Evolutionary conservation across 2,329 filamentous ascomycete species (phyloP).

Genomic region (Rasamsonia emersonii): DNA sequence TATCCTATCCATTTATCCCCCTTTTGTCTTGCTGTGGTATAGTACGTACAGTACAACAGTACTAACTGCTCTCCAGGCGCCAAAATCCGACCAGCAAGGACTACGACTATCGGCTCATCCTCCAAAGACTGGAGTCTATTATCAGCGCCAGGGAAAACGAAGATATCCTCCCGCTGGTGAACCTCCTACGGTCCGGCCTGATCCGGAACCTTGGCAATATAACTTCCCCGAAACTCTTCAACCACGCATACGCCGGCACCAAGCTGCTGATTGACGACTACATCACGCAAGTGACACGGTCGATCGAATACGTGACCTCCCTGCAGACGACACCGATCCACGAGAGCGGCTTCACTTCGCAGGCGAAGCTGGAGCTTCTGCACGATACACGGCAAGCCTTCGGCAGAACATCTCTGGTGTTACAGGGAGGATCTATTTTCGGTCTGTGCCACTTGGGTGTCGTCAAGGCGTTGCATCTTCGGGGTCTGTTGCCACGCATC

Average conservation of each 20-base stretch:
- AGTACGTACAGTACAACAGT: no score
- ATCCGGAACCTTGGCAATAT: constrained; percentile 89
- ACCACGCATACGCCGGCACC: constrained; percentile 76
- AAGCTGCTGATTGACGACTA: constrained; percentile 90
- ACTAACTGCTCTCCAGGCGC: constrained; percentile 63
- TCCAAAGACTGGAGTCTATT: constrained; percentile 64
- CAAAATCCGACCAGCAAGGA: constrained; percentile 70
- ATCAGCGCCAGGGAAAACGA: constrained; percentile 59
- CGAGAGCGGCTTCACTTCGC: constrained; percentile 52
- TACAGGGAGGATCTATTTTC: constrained; percentile 88
- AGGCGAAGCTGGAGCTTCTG: constrained; percentile 75
- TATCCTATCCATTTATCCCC: constrained; percentile 7
- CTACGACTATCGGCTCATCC: constrained; percentile 81
- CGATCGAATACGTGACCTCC: constrained; percentile 65
- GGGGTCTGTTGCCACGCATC: constrained; percentile 75
- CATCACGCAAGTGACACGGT: constrained; percentile 71
- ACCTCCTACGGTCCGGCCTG: constrained; percentile 66
- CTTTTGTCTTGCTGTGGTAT: neutral
- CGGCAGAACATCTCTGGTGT: constrained; percentile 72
- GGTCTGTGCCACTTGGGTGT: constrained; percentile 85
- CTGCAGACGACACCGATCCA: constrained; percentile 51
- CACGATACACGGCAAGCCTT: constrained; percentile 84
- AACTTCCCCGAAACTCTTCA: constrained; percentile 70
- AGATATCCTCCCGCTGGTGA: constrained; percentile 66
- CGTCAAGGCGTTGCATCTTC: constrained; percentile 74